Conservation (phyloP, 208 protist genomes). For the Trypanosoma avium region DNA sequence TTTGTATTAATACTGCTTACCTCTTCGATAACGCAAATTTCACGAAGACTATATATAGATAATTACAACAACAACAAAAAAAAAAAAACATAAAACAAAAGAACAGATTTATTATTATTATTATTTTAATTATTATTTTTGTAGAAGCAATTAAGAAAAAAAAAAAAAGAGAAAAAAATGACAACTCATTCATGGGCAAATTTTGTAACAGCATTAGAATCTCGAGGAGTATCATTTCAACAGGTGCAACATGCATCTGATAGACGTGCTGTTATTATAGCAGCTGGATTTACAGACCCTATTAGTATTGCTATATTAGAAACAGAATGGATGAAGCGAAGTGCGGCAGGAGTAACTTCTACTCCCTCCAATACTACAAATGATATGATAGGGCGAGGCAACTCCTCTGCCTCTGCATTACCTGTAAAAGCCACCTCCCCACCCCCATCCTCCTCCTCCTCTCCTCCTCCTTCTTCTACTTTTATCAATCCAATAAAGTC, state of each 20-base stretch:
- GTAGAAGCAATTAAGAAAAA: background rate
- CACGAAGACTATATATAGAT: too few relatives aligned
- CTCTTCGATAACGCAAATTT: too few relatives aligned
- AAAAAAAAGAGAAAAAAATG: conserved; percentile 3
- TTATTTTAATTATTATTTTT: background rate
- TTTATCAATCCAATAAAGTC: background rate
- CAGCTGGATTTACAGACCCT: conserved; percentile 72
- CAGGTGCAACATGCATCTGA: conserved; percentile 74
- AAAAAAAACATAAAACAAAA: too few relatives aligned
- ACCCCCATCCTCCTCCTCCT: background rate
- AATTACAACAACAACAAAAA: too few relatives aligned
- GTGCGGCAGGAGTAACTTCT: background rate
- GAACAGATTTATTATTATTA: too few relatives aligned
- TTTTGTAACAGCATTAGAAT: conserved; percentile 69
- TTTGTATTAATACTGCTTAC: too few relatives aligned
- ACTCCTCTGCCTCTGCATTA: too few relatives aligned
- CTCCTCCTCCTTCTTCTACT: background rate
- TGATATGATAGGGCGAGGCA: background rate
- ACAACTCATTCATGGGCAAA: conserved; percentile 42
- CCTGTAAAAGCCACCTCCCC: background rate
- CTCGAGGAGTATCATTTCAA: conserved; percentile 65
- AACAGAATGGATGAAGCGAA: conserved; percentile 76
- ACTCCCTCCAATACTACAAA: background rate
- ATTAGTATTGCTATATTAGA: conserved; percentile 80
- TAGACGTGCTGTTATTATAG: conserved; percentile 57